These are phyloP conservation scores for Apiotrichum sp. DNA, from an alignment of 1,284 basidiomycete genomes.

Conservation along the genomic window DNA sequence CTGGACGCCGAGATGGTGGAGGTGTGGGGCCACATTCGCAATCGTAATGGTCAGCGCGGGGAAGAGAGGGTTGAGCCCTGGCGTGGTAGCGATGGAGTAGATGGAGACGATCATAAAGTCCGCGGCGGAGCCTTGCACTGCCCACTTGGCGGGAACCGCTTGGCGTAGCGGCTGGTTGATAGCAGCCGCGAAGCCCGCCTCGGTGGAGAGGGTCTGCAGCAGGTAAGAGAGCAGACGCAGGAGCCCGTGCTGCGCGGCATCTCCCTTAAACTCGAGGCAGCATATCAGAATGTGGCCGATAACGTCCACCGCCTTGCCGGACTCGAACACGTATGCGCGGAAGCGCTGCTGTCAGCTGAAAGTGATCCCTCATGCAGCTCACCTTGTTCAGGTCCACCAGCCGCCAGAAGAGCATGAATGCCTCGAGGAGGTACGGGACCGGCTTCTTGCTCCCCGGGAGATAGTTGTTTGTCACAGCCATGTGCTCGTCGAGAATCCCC, in stretches of 20 bases:
- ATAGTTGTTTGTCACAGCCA: conserved; percentile 63
- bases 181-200: conserved; percentile 65
- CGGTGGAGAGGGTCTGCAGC: conserved; percentile 81
- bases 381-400: conserved; percentile 86
- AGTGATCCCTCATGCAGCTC: conserved; percentile 7
- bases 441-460: conserved; percentile 75
- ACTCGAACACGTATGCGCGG: conserved; percentile 68
- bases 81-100: conserved; percentile 83
- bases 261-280: conserved; percentile 78
- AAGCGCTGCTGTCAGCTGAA: conserved; percentile 62
- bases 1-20: conserved; percentile 71
- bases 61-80: conserved; percentile 77
- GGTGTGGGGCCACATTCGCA: conserved; percentile 78
- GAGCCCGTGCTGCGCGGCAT: conserved; percentile 87
- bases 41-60: conserved; percentile 85
- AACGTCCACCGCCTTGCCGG: conserved; percentile 67
- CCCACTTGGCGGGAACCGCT: conserved; percentile 67
- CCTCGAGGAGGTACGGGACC: conserved; percentile 72
- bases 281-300: conserved; percentile 71
- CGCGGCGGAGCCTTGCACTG: conserved; percentile 62
- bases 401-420: conserved; percentile 83
- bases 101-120: conserved; percentile 87
- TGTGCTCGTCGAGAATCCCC: conserved; percentile 65
- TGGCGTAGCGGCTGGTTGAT: conserved; percentile 55
- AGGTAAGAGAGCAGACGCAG: conserved; percentile 86